Conservation (phyloP, 305 asterid species). For the Galium porrigens region DNA sequence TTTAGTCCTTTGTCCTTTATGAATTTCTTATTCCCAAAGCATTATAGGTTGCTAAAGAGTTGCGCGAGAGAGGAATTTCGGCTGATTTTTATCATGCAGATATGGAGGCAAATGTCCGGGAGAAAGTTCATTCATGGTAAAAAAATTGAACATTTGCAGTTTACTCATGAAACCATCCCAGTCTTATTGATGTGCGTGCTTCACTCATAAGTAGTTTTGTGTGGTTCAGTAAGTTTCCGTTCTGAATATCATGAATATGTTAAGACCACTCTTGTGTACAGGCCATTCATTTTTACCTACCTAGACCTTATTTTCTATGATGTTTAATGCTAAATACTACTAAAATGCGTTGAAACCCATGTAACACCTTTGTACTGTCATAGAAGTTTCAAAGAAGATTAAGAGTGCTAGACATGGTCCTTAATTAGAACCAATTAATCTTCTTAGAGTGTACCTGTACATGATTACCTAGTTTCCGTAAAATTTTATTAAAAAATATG, state of each 20-base stretch:
- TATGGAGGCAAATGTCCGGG: constrained; percentile 74
- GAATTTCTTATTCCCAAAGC: constrained; percentile 18
- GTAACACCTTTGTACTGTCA: background rate
- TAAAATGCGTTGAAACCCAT: background rate
- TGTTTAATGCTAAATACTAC: background rate
- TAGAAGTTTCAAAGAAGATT: background rate
- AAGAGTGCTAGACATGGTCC: background rate
- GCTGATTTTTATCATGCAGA: constrained; percentile 93
- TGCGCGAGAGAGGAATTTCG: constrained; percentile 56
- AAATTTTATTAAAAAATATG: background rate
- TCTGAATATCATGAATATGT: background rate
- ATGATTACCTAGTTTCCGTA: background rate
- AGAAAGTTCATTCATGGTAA: constrained; percentile 66
- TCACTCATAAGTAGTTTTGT: background rate
- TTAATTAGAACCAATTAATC: background rate
- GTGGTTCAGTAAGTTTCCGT: background rate
- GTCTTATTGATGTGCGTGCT: background rate
- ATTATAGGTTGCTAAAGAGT: constrained; percentile 72
- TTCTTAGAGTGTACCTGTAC: background rate
- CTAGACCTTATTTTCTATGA: background rate
- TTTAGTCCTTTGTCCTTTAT: background rate
- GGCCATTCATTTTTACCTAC: background rate
- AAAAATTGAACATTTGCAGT: background rate
- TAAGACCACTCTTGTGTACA: background rate
- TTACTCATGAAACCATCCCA: background rate